Percentiles rank a stretch among this genome's conserved stretches.
phyloP scores from a whole-genome alignment of 2,329 filamentous ascomycete species.

The Ophidiomyces ophidiicola region DNA sequence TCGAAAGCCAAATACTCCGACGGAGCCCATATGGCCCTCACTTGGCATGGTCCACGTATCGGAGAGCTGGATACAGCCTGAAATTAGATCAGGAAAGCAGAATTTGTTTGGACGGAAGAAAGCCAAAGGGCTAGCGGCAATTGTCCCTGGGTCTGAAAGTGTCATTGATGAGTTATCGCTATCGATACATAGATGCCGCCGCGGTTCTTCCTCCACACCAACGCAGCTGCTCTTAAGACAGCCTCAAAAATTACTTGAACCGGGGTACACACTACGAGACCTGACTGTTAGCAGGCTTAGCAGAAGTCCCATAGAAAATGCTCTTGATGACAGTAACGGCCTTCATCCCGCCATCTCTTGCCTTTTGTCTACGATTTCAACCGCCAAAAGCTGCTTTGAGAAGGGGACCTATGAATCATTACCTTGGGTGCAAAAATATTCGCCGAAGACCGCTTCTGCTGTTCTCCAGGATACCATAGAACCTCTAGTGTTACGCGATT shows the following conservation, averaged over 20 bases:
- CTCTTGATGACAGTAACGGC: conserved; percentile 17
- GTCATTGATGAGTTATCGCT: conserved; percentile 17
- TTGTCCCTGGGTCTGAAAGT: conserved; percentile 26
- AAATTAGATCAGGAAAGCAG: background rate
- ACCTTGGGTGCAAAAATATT: conserved; percentile 76
- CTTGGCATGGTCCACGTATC: conserved; percentile 23
- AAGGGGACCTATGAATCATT: conserved; percentile 58
- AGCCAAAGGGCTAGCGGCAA: conserved; percentile 25
- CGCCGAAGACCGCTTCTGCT: conserved; percentile 54
- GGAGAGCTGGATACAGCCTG: background rate
- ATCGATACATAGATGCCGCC: background rate
- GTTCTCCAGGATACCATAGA: conserved; percentile 67
- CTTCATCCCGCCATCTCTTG: conserved; percentile 48
- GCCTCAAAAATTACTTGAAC: conserved; percentile 5
- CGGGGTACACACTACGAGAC: background rate
- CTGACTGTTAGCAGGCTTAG: background rate
- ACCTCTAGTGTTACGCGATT: conserved; percentile 59
- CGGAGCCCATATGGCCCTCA: conserved; percentile 32
- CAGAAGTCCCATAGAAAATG: background rate
- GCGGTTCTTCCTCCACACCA: background rate
- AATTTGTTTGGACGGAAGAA: conserved; percentile 25
- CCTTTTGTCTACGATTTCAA: conserved; percentile 49
- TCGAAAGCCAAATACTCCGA: conserved; percentile 19
- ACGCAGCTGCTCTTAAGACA: conserved; percentile 1
- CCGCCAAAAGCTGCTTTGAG: conserved; percentile 66